phyloP scores from a whole-genome alignment of 1,284 basidiomycete genomes.

The Calocybe gambosa region DNA sequence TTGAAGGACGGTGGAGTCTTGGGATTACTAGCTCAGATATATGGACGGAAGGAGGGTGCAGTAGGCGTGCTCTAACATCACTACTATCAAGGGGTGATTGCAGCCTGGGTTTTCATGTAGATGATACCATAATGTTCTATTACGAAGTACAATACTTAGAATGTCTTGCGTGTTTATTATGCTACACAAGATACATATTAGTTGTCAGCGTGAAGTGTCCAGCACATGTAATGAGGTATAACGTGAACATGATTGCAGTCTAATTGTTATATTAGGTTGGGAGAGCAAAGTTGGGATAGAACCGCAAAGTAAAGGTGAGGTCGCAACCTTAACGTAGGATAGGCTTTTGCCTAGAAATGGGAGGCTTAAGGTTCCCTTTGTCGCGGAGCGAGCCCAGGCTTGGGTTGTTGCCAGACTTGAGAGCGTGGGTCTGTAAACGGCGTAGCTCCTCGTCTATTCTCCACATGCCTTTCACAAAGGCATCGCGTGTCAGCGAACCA shows the following conservation, averaged over 20 bases:
- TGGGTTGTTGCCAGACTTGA: conserved; percentile 27
- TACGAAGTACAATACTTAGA: conserved; percentile 1
- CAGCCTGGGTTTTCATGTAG: not conserved
- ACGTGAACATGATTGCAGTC: conserved; percentile 2
- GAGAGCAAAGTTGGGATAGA: conserved; percentile 4
- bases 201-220: conserved; percentile 1
- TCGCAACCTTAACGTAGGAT: conserved; percentile 21
- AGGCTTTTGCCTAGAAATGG: conserved; percentile 18
- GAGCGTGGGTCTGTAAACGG: conserved; percentile 42
- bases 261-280: not conserved
- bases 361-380: conserved; percentile 16
- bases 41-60: conserved; percentile 55
- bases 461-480: conserved; percentile 77
- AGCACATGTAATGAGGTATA: not conserved
- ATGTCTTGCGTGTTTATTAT: not conserved
- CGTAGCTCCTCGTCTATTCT: conserved; percentile 79
- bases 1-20: conserved; percentile 66
- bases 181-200: conserved; percentile 1
- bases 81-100: not conserved
- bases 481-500: conserved; percentile 57
- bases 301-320: not conserved
- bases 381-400: conserved; percentile 19
- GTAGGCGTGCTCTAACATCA: conserved; percentile 34
- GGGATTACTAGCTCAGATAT: conserved; percentile 73
- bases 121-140: conserved; percentile 15